These are phyloP conservation scores for Chrysoporthe austroafricana DNA, from an alignment of 2,329 filamentous ascomycete species.

Conservation along the genomic window DNA sequence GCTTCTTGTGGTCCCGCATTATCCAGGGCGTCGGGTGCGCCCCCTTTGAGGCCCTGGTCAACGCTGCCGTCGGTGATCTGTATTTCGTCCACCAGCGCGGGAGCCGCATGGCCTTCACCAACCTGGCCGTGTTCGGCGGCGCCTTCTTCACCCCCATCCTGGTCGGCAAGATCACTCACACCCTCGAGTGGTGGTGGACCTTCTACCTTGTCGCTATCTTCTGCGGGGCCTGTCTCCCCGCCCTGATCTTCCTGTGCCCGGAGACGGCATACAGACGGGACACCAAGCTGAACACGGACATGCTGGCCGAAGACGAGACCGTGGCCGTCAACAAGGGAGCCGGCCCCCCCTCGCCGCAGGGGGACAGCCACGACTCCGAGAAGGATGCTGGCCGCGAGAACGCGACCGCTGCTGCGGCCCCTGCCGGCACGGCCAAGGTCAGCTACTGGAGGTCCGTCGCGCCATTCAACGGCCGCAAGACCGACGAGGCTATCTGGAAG, in stretches of 20 bases:
- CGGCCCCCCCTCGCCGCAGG: neutral
- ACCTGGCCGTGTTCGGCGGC: constrained; percentile 61
- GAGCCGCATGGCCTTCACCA: constrained; percentile 80
- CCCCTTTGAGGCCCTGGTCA: constrained; percentile 88
- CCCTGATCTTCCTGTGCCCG: constrained; percentile 78
- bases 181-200: constrained; percentile 81
- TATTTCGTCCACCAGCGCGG: constrained; percentile 89
- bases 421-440: constrained; percentile 51
- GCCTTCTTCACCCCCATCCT: constrained; percentile 79
- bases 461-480: constrained; percentile 81
- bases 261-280: constrained; percentile 81
- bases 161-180: constrained; percentile 80
- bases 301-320: constrained; percentile 45
- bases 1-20: constrained; percentile 76
- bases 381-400: constrained; percentile 8
- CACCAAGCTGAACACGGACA: constrained; percentile 70
- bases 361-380: constrained; percentile 14
- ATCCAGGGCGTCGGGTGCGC: constrained; percentile 86
- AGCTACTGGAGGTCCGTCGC: constrained; percentile 64
- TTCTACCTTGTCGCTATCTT: constrained; percentile 92
- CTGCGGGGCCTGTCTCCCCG: constrained; percentile 68
- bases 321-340: constrained; percentile 6
- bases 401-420: constrained; percentile 38
- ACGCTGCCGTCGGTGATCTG: constrained; percentile 85
- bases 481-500: constrained; percentile 72